Percentiles rank a stretch among this genome's conserved stretches.
Conservation (phyloP, 495 filamentous ascomycete genomes). For the Neurospora sp. region DNA sequence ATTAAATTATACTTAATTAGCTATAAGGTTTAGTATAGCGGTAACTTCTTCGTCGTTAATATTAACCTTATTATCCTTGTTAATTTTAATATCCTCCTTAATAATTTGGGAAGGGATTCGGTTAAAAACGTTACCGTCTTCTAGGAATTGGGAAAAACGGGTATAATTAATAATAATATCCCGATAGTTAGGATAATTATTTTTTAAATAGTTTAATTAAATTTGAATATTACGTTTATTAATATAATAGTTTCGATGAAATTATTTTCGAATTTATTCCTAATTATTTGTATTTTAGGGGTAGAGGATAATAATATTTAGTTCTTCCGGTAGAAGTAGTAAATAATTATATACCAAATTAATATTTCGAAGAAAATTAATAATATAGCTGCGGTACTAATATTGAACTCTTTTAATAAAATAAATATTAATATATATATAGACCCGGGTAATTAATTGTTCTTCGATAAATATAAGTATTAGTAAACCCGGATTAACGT, state of each 20-base stretch:
- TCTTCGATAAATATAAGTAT: background rate
- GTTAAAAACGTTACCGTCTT: background rate
- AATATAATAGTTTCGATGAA: too few relatives aligned
- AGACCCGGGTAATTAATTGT: background rate
- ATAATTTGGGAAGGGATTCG: background rate
- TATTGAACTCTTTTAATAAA: background rate
- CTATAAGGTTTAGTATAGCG: background rate
- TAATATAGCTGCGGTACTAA: background rate
- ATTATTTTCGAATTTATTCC: too few relatives aligned
- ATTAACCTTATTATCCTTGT: background rate
- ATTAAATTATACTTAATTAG: background rate
- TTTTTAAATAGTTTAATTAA: too few relatives aligned
- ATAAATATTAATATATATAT: background rate
- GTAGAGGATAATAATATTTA: too few relatives aligned
- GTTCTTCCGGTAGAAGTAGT: too few relatives aligned
- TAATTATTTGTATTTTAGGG: too few relatives aligned
- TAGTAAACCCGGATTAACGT: background rate
- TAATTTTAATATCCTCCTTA: background rate
- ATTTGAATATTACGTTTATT: too few relatives aligned
- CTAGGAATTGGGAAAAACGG: background rate
- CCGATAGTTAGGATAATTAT: too few relatives aligned
- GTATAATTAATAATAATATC: background rate
- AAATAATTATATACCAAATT: background rate
- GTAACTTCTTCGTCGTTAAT: background rate
- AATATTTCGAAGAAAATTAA: background rate